Evolutionary conservation across 192 early-diverging fungal species (phyloP), one percentile per base, ranked within the genome.

Genomic region (Cladochytrium replicatum): DNA sequence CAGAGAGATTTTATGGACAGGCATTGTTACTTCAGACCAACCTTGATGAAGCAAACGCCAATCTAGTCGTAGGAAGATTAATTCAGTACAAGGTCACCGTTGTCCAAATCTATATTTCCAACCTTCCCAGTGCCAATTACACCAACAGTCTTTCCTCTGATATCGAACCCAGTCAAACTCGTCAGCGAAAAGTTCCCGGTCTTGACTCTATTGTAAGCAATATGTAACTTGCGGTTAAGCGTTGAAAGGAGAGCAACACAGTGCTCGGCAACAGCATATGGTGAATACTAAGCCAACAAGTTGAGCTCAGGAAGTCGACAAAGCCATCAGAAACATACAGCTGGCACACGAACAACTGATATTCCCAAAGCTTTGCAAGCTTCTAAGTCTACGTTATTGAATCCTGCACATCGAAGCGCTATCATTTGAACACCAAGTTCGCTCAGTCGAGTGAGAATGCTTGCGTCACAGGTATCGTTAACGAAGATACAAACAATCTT

Each of bases 201-300:
- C 26, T 40, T 40, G 37, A 62, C 60, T 26, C 52, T 43, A 23
- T 21, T 45, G 30, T 29, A 57, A 17, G 71, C 71, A 9, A 43
- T 32, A 34, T 49, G 48, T n/a, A 73, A 55, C 54, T 67, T 69
- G 23, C 71, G 45, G 58, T 70, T 73, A 19, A 71, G 49, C 1
- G 57, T 46, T 55, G 67, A 40, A 7, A 62, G 48, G 22, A 74
- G 39, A 25, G 68, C 55, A 17, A 45, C 51, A 13, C 64, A 63
- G 43, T 72, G 70, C 50, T 74, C 71, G 25, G 71, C 71, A 37
- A 74, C 68, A 32, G 68, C 64, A 29, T 68, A 60, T 19, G 71
- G 71, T 22, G 32, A 44, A 54, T 74, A 74, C 2, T n/a, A n/a
- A n/a, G n/a, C n/a, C n/a, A n/a, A n/a, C n/a, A n/a, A n/a, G n/a